Evolutionary conservation across 23 red algal species (phyloP).

Genomic region (Gracilaria domingensis): DNA sequence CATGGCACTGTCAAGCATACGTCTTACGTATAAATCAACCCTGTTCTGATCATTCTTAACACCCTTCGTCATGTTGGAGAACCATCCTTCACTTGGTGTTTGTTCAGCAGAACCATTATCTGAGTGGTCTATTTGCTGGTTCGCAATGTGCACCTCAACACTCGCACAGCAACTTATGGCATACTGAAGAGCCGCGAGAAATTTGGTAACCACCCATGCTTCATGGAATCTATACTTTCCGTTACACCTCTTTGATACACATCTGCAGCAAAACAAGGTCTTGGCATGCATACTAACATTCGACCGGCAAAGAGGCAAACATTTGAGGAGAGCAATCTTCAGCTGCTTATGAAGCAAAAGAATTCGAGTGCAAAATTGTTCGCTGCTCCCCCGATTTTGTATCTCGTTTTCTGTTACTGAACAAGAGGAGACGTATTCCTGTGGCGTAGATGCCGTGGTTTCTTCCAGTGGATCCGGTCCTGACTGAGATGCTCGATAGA

Average conservation of each 20-base stretch:
- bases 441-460: no score
- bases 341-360: not conserved
- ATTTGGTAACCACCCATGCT: not conserved
- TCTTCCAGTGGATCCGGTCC: no score
- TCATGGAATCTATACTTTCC: conserved; percentile 1
- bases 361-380: no score
- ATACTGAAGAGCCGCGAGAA: not conserved
- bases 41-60: no score
- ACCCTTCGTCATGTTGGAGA: no score
- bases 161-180: not conserved
- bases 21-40: no score
- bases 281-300: not conserved
- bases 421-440: no score
- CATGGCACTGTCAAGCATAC: no score
- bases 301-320: not conserved
- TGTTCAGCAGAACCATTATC: no score
- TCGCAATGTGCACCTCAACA: not conserved
- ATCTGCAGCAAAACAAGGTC: not conserved
- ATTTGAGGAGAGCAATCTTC: not conserved
- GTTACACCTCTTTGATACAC: not conserved
- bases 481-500: not conserved
- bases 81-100: no score
- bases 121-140: no score
- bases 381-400: no score
- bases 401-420: not conserved